Percentiles rank a stretch among this genome's conserved stretches.
These are phyloP conservation scores for Tricholoma sp. DNA, from an alignment of 768 basidiomycete species.

Conservation along the genomic window DNA sequence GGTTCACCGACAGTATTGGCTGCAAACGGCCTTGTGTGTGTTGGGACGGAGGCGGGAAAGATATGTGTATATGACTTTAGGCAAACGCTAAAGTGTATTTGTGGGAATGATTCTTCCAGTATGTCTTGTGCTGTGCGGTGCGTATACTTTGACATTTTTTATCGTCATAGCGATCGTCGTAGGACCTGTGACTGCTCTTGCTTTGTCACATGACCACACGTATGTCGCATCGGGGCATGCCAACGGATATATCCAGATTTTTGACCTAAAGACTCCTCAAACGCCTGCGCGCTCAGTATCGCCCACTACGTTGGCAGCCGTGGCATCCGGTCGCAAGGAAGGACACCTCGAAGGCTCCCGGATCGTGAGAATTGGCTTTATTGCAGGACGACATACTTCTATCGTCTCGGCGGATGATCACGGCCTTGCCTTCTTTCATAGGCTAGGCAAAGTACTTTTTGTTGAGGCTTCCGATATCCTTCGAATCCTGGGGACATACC, in stretches of 20 bases:
- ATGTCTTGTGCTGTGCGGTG: conserved; percentile 10
- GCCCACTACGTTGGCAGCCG: conserved; percentile 62
- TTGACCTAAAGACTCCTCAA: conserved; percentile 68
- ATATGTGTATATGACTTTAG: conserved; percentile 86
- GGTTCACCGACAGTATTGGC: conserved; percentile 78
- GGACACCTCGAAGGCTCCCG: conserved; percentile 78
- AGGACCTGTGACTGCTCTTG: conserved; percentile 83
- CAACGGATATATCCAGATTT: conserved; percentile 81
- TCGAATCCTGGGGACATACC: conserved; percentile 90
- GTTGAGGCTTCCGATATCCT: conserved; percentile 93
- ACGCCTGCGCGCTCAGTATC: conserved; percentile 63
- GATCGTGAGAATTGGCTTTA: conserved; percentile 79
- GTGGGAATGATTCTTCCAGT: conserved; percentile 70
- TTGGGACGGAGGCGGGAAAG: conserved; percentile 79
- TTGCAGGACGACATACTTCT: conserved; percentile 89
- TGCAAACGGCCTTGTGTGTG: conserved; percentile 82
- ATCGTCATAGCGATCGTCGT: conserved; percentile 44
- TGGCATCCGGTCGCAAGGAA: conserved; percentile 76
- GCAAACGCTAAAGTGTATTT: conserved; percentile 76
- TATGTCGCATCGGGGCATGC: conserved; percentile 87
- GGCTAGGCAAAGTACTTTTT: conserved; percentile 88
- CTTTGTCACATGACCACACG: conserved; percentile 91
- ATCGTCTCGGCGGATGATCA: conserved; percentile 86
- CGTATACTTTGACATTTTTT: conserved; percentile 13
- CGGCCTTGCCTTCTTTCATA: conserved; percentile 94